Evolutionary conservation across 139 green algal genomes (phyloP).

Genomic region (Coelastrella sp.): DNA sequence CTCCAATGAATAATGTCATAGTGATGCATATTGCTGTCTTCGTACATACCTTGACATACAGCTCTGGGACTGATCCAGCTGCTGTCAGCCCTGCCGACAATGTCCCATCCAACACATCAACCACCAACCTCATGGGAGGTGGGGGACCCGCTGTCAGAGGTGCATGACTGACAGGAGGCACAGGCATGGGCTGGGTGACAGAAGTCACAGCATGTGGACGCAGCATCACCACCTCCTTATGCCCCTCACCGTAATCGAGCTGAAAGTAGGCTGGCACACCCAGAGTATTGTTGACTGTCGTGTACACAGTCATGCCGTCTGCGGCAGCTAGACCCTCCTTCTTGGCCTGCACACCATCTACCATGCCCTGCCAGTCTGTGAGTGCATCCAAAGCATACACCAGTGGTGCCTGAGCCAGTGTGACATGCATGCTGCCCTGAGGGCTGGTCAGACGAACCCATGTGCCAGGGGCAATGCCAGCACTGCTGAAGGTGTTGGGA

Average conservation of each 20-base stretch:
- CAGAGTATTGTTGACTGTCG: conserved; percentile 76
- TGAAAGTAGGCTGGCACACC: conserved; percentile 69
- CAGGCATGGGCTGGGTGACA: conserved; percentile 65
- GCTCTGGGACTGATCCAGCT: conserved; percentile 25
- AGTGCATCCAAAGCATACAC: conserved; percentile 56
- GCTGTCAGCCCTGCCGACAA: conserved; percentile 19
- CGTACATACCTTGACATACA: conserved; percentile 36
- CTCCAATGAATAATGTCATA: too few relatives aligned
- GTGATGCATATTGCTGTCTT: too few relatives aligned
- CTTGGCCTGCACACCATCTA: neutral
- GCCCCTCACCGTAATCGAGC: conserved; percentile 74
- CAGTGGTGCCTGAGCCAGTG: conserved; percentile 63
- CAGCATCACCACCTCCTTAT: conserved; percentile 66
- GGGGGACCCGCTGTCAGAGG: conserved; percentile 11
- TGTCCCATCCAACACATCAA: conserved; percentile 61
- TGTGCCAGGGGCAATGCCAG: conserved; percentile 55
- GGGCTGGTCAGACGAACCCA: conserved; percentile 59
- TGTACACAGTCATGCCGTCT: conserved; percentile 52
- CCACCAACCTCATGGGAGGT: conserved; percentile 63
- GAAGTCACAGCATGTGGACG: conserved; percentile 22
- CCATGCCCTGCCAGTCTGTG: conserved; percentile 55
- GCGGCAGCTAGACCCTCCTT: conserved; percentile 48
- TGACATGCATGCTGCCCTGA: conserved; percentile 64
- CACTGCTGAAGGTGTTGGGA: conserved; percentile 48
- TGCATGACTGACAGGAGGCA: conserved; percentile 50